phyloP scores from a whole-genome alignment of 129 eudicot genomes.

The Ambrosia trifida region DNA sequence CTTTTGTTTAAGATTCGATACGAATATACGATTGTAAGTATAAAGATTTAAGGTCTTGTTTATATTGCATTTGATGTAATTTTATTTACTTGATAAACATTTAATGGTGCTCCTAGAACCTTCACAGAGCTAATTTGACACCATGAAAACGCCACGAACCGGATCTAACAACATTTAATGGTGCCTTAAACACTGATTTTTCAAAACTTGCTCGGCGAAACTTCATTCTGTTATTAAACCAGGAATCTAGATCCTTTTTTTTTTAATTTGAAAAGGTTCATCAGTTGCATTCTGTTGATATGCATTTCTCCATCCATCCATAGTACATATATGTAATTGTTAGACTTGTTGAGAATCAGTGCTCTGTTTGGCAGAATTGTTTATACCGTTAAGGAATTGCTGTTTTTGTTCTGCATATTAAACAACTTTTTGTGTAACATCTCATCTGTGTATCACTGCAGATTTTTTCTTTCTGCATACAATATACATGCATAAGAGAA shows the following conservation, averaged over 20 bases:
- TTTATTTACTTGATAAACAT: not conserved
- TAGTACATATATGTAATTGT: not conserved
- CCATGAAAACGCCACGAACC: not conserved
- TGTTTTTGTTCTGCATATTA: not conserved
- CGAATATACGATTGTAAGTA: not conserved
- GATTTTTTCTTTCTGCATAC: not conserved
- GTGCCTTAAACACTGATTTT: slow-evolving; percentile 19
- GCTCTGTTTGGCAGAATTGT: not conserved
- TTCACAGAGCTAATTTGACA: not conserved
- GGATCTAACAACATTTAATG: not conserved
- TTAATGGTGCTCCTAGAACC: slow-evolving; percentile 10
- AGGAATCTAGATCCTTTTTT: not conserved
- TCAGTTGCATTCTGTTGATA: not conserved
- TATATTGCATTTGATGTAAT: not conserved
- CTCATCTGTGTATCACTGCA: not conserved
- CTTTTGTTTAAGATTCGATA: not conserved
- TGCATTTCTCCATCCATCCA: not conserved
- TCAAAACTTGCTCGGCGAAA: slow-evolving; percentile 3
- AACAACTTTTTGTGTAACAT: not conserved
- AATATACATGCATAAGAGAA: not conserved
- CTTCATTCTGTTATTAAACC: not conserved
- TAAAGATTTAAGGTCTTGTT: slow-evolving; percentile 1
- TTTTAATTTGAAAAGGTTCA: slow-evolving; percentile 18
- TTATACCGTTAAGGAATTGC: not conserved
- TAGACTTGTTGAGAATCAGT: not conserved